Percentiles rank a stretch among this genome's conserved stretches.
Conservation (phyloP, 176 grass and related monocot species). For the Pontederia crassipes region DNA sequence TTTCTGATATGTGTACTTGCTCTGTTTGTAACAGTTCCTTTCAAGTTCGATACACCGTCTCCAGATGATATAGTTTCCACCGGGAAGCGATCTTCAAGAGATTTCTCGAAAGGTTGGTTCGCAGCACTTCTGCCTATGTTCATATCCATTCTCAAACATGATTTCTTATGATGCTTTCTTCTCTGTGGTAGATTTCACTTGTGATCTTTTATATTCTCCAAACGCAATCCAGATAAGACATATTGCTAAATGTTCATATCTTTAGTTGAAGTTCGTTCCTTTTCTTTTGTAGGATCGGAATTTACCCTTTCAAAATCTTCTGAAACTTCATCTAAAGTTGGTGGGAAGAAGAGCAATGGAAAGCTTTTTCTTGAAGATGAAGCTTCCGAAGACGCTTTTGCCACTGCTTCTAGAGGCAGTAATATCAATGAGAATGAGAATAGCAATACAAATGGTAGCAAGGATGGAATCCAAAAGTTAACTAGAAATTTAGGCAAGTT, state of each 20-base stretch:
- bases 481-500: conserved; percentile 35
- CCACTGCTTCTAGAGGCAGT: conserved; percentile 13
- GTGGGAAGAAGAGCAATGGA: conserved; percentile 20
- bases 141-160: no score
- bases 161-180: no score
- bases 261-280: not conserved
- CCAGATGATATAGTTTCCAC: conserved; percentile 69
- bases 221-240: no score
- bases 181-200: no score
- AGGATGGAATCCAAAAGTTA: conserved; percentile 28
- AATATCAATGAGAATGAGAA: conserved; percentile 18
- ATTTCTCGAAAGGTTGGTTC: conserved; percentile 38
- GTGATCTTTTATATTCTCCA: no score
- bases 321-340: conserved; percentile 21
- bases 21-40: conserved; percentile 48
- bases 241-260: not conserved
- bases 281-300: conserved; percentile 29
- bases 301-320: conserved; percentile 9
- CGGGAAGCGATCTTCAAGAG: conserved; percentile 48
- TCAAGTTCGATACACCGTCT: conserved; percentile 85
- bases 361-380: conserved; percentile 22
- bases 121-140: no score
- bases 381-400: not conserved
- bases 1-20: conserved; percentile 2
- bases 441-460: conserved; percentile 10